Evolutionary conservation across 2,329 filamentous ascomycete genomes (phyloP).

Genomic region (Nectriaceae sp.): DNA sequence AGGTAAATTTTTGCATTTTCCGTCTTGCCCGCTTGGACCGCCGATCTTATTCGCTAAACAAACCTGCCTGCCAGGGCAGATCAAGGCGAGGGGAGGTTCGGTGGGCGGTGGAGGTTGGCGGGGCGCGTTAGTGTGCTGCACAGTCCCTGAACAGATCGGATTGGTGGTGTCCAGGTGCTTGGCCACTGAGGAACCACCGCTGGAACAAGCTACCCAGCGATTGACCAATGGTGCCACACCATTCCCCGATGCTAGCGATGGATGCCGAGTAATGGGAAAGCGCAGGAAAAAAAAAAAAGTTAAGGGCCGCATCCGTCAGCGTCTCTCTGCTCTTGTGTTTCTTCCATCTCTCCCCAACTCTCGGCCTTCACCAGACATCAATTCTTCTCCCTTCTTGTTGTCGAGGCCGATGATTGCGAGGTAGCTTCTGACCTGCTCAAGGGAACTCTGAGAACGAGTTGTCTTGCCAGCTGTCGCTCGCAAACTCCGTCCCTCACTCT

Average conservation of each 20-base stretch:
- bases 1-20: too few relatives aligned
- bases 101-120: background rate
- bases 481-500: conserved; percentile 26
- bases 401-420: conserved; percentile 40
- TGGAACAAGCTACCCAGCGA: conserved; percentile 13
- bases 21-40: background rate
- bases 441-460: conserved; percentile 42
- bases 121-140: conserved; percentile 1
- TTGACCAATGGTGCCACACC: conserved; percentile 25
- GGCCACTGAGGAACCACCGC: background rate
- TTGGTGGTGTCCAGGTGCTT: background rate
- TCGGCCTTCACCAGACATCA: conserved; percentile 19
- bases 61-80: too few relatives aligned
- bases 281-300: conserved; percentile 32
- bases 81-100: background rate
- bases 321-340: conserved; percentile 15
- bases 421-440: conserved; percentile 39
- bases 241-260: background rate
- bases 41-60: background rate
- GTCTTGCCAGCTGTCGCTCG: conserved; percentile 38
- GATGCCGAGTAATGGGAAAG: conserved; percentile 12
- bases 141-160: background rate
- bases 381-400: conserved; percentile 20
- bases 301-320: conserved; percentile 22
- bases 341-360: conserved; percentile 20